phyloP scores from a whole-genome alignment of 148 eudicot genomes.

The Rhododendron griersonianum region DNA sequence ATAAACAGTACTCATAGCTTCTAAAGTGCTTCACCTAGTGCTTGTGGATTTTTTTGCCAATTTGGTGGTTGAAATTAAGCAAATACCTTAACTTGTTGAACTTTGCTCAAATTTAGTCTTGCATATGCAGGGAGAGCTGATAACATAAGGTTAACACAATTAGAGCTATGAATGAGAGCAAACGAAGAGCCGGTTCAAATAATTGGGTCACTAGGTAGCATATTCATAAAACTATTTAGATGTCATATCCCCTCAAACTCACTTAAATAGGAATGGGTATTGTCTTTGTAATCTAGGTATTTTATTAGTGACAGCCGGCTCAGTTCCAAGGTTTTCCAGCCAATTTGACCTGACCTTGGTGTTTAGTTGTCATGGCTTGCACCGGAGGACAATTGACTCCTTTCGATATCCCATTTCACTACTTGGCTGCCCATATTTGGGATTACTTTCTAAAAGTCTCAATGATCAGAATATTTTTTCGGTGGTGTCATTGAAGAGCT shows the following conservation, averaged over 20 bases:
- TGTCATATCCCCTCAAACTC: background rate
- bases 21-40: background rate
- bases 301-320: background rate
- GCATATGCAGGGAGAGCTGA: background rate
- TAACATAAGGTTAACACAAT: too few relatives aligned
- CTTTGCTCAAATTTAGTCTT: background rate
- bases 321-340: background rate
- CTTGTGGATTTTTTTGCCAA: background rate
- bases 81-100: background rate
- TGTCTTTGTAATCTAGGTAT: background rate
- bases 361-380: background rate
- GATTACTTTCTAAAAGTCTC: background rate
- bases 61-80: background rate
- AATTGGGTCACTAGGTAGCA: background rate
- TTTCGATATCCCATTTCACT: background rate
- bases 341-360: background rate
- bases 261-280: background rate
- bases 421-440: background rate
- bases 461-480: background rate
- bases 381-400: background rate
- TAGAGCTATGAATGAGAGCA: background rate
- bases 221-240: background rate
- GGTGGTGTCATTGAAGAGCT: background rate
- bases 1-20: background rate
- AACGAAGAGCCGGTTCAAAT: background rate